These are phyloP conservation scores for Kurtzmaniella quercitrusa DNA, from an alignment of 1,139 yeast genomes.

Conservation along the genomic window DNA sequence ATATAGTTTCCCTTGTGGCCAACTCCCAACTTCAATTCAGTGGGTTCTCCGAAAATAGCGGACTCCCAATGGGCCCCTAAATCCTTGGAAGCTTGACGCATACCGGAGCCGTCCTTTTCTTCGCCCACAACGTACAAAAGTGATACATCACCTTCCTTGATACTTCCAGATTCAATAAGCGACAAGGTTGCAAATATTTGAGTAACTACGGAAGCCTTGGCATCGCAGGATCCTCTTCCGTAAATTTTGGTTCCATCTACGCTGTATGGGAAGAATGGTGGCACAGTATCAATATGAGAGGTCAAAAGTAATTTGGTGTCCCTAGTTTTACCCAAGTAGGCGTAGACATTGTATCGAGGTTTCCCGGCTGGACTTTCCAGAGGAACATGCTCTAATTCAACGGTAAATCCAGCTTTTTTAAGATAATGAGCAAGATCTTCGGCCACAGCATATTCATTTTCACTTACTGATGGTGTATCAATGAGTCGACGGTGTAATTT, in stretches of 20 bases:
- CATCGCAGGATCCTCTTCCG: slow-evolving; percentile 69
- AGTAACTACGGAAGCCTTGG: slow-evolving; percentile 65
- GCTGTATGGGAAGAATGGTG: slow-evolving; percentile 56
- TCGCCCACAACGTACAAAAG: slow-evolving; percentile 67
- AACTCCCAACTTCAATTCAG: slow-evolving; percentile 62
- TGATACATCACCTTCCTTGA: slow-evolving; percentile 53
- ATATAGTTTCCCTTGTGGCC: slow-evolving; percentile 63
- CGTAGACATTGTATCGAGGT: slow-evolving; percentile 51
- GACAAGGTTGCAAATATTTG: slow-evolving; percentile 53
- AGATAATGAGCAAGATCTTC: slow-evolving; percentile 33
- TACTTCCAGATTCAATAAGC: slow-evolving; percentile 30
- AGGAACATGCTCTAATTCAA: slow-evolving; percentile 40
- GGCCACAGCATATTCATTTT: slow-evolving; percentile 29
- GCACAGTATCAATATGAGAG: slow-evolving; percentile 71
- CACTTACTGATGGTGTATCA: slow-evolving; percentile 32
- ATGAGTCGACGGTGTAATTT: slow-evolving; percentile 32
- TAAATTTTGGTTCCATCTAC: slow-evolving; percentile 47
- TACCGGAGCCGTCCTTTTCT: slow-evolving; percentile 62
- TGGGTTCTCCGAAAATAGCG: slow-evolving; percentile 73
- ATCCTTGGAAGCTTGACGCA: slow-evolving; percentile 38
- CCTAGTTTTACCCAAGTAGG: slow-evolving; percentile 45
- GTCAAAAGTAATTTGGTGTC: slow-evolving; percentile 52
- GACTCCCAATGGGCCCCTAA: slow-evolving; percentile 52
- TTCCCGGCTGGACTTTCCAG: slow-evolving; percentile 13
- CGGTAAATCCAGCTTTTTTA: slow-evolving; percentile 42